Base-by-base conservation (phyloP, 805 yeast genomes). In the Helenozyma rhizophorensis region DNA sequence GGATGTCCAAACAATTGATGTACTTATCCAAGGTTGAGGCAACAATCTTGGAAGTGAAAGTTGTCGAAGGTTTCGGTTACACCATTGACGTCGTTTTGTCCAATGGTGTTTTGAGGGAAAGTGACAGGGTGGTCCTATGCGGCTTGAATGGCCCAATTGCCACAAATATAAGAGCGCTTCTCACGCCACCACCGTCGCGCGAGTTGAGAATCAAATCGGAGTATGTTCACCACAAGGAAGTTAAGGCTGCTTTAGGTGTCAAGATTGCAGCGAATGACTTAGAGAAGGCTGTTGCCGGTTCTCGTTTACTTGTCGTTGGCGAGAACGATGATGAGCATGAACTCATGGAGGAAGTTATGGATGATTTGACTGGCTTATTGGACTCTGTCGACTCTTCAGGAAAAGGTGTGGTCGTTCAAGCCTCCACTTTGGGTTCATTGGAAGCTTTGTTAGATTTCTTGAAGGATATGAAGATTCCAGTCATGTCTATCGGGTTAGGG, bases 221-320 rank as follows among this genome's bases (percentile, higher is more conserved):
- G 48, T 93, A 93, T 59, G 77, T 89, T 32, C 98, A 94, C 58
- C 93, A 87, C 67, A 93, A 93, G 60, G 95, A 90, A 65, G 97
- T 93, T 39, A 93, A 90, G 70, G 99, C 99, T 17, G 98, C 99
- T 23, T 74, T 93, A 48, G 99, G 99, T 77, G 97, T 93, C 36
- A 89, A 93, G 74, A 87, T 93, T 58, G 94, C 97, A 35, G 99
- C 98, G 25, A 86, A 86, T 57, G 98, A 93, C 58, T 76, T 93
- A 49, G 98, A 93, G 54, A 90, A 93, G 66, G 98, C 99, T 9
- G 96, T 93, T 56, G 97, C 99, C 28, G 99, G 99, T 68, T 93
- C 98, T 15, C 77, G 98, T 58, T 71, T 93, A 60, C 67, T 93
- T 43, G 90, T 90, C 50, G 97, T 89, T 45, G 96, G 96, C 27